Percentiles rank a stretch among this genome's conserved stretches.
Evolutionary conservation across 2,329 filamentous ascomycete species (phyloP).

Genomic region (Ophiostoma sp.): DNA sequence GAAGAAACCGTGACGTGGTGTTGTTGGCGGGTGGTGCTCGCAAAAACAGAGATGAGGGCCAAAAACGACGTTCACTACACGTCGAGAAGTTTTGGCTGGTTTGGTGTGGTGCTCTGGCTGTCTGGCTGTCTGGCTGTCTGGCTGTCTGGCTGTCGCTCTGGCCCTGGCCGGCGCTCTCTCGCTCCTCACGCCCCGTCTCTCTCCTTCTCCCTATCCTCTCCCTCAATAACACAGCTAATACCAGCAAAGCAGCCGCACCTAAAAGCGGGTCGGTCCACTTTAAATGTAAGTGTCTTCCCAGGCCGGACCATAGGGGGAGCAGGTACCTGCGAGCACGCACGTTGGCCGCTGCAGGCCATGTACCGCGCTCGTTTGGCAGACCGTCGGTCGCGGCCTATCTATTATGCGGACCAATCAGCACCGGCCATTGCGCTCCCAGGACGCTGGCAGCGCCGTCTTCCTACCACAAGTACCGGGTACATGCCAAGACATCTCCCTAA

Average conservation of each 20-base stretch:
- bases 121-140: background rate
- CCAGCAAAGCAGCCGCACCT: conserved; percentile 26
- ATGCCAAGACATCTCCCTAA: conserved; percentile 7
- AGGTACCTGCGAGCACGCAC: conserved; percentile 3
- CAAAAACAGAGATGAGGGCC: conserved; percentile 4
- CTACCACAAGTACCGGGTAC: conserved; percentile 22
- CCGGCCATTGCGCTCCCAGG: conserved; percentile 13
- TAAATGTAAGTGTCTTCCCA: conserved; percentile 18
- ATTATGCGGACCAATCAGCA: conserved; percentile 26
- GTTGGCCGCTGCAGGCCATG: background rate
- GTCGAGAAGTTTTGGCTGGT: conserved; percentile 9
- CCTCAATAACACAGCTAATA: conserved; percentile 27
- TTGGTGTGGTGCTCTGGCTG: background rate
- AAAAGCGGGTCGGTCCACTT: conserved; percentile 18
- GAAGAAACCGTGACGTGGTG: conserved; percentile 3
- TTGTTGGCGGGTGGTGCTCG: background rate
- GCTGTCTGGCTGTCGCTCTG: too few relatives aligned
- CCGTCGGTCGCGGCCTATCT: conserved; percentile 23
- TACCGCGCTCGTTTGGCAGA: conserved; percentile 5
- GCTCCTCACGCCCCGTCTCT: conserved; percentile 4
- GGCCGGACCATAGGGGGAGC: background rate
- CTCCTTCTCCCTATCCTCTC: conserved; percentile 14
- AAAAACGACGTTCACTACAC: conserved; percentile 13
- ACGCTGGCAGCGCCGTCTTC: background rate
- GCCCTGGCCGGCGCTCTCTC: too few relatives aligned